Evolutionary conservation across 768 basidiomycete species (phyloP).

Genomic region (Wakefieldia striispora): DNA sequence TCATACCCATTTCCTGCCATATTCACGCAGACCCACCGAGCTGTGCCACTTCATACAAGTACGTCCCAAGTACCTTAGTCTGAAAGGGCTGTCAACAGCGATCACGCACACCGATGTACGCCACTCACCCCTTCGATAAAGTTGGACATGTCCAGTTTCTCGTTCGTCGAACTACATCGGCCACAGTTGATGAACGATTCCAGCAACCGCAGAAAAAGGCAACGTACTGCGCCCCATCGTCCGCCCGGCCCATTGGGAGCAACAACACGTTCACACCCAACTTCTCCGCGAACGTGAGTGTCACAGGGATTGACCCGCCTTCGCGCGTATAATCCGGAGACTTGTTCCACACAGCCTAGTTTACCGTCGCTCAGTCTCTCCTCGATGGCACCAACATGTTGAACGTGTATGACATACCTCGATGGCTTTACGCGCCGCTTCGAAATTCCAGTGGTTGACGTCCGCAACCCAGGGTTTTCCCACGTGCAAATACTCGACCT

Average conservation of each 20-base stretch:
- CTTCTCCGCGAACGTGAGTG: slow-evolving; percentile 88
- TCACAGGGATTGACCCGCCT: slow-evolving; percentile 94
- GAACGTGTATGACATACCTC: slow-evolving; percentile 41
- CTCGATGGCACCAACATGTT: not conserved
- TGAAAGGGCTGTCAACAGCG: slow-evolving; percentile 7
- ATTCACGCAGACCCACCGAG: slow-evolving; percentile 16
- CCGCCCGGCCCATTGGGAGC: slow-evolving; percentile 90
- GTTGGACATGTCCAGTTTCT: slow-evolving; percentile 90
- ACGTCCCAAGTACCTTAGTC: slow-evolving; percentile 35
- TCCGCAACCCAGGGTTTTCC: slow-evolving; percentile 91
- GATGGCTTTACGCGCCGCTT: slow-evolving; percentile 85
- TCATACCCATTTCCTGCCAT: not conserved
- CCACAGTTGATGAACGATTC: not conserved
- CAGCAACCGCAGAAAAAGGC: not conserved
- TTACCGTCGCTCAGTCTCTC: not conserved
- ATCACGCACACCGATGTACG: not conserved
- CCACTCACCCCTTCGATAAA: slow-evolving; percentile 73
- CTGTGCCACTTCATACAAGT: slow-evolving; percentile 31
- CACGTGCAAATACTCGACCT: slow-evolving; percentile 68
- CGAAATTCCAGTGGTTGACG: slow-evolving; percentile 88
- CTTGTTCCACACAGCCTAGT: slow-evolving; percentile 54
- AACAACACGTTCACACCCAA: slow-evolving; percentile 84
- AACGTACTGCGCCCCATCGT: slow-evolving; percentile 90
- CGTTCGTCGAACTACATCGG: slow-evolving; percentile 74
- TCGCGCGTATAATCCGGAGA: slow-evolving; percentile 85